A percentile compares a stretch with the other conserved stretches of the same genome.
Conservation (phyloP, 73 alveolate genomes). For the Tetrahymena elliotti region DNA sequence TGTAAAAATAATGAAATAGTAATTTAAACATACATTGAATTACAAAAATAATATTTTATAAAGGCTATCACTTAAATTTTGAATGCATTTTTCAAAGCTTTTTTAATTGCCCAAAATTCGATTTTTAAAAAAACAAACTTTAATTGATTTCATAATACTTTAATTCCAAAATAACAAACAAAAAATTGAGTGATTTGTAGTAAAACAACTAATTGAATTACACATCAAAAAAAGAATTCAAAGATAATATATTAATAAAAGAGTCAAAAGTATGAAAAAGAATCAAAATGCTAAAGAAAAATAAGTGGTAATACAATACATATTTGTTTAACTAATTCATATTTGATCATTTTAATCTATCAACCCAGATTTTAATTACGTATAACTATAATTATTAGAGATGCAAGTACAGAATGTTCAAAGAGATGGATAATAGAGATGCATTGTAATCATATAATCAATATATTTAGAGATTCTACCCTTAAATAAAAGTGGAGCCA, state of each 20-base stretch:
- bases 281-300: neutral
- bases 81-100: no score
- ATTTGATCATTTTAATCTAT: neutral
- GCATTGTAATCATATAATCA: neutral
- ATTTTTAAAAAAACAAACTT: no score
- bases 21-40: no score
- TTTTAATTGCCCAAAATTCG: no score
- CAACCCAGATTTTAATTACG: neutral
- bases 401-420: neutral
- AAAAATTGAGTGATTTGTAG: neutral
- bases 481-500: neutral
- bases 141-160: neutral
- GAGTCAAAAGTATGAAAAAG: neutral
- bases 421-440: neutral
- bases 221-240: neutral
- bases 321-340: neutral
- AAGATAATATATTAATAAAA: neutral
- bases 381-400: neutral
- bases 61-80: no score
- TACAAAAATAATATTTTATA: no score
- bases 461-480: neutral
- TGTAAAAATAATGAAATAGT: no score
- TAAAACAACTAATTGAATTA: neutral
- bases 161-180: no score
- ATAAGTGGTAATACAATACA: neutral